A percentile compares a stretch with the other conserved stretches of the same genome.
These are phyloP conservation scores for Pythium grandisporangium DNA, from an alignment of 352 stramenopile species.

Conservation along the genomic window DNA sequence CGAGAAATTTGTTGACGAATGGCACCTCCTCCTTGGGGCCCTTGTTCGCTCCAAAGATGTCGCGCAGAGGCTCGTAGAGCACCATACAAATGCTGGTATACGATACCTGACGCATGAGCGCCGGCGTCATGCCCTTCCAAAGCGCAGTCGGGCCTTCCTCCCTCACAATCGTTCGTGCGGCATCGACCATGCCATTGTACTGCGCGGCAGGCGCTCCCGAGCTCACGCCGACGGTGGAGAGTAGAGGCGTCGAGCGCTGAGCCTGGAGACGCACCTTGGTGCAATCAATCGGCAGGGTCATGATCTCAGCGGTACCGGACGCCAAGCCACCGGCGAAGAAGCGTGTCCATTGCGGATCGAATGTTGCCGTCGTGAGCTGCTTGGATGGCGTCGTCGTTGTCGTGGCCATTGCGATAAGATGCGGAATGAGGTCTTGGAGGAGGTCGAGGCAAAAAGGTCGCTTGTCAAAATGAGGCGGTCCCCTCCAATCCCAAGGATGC, in stretches of 20 bases:
- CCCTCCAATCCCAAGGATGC: no score
- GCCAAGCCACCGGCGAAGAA: constrained; percentile 63
- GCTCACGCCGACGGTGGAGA: constrained; percentile 14
- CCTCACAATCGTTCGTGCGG: constrained; percentile 48
- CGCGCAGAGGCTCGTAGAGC: constrained; percentile 75
- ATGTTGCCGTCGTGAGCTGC: constrained; percentile 17
- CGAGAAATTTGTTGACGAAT: constrained; percentile 76
- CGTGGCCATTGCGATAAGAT: constrained; percentile 5
- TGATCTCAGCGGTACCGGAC: constrained; percentile 62
- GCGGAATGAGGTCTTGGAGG: no score
- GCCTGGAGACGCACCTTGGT: constrained; percentile 81
- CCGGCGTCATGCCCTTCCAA: constrained; percentile 70
- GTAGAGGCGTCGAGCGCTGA: constrained; percentile 25
- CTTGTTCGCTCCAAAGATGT: constrained; percentile 52
- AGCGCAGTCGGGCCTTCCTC: constrained; percentile 53
- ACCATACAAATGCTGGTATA: constrained; percentile 86
- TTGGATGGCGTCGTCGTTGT: neutral
- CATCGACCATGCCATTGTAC: constrained; percentile 76
- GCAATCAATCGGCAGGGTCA: constrained; percentile 82
- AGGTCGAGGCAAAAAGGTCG: no score
- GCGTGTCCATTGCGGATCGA: constrained; percentile 56
- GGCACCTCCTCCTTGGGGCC: constrained; percentile 30
- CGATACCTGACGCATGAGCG: constrained; percentile 77
- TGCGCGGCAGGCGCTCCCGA: constrained; percentile 17
- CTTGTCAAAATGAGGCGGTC: no score